A percentile compares a stretch with the other conserved stretches of the same genome.
These are phyloP conservation scores for Pseudomicrostroma phylloplanum DNA, from an alignment of 1,284 basidiomycete genomes.

Conservation along the genomic window DNA sequence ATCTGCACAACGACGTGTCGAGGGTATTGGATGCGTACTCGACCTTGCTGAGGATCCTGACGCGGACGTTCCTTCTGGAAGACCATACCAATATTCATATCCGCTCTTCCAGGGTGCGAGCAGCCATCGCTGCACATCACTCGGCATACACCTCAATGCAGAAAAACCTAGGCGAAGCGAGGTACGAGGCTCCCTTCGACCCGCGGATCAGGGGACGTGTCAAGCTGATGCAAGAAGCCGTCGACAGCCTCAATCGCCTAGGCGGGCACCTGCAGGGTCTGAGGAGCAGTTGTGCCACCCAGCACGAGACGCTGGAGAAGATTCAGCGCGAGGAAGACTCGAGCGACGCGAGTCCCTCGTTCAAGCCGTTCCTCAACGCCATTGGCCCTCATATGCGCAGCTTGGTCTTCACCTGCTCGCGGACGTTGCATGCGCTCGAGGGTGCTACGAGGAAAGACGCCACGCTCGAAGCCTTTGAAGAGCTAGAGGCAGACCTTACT, in stretches of 20 bases:
- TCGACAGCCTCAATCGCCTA: conserved; percentile 37
- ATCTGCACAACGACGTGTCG: conserved; percentile 60
- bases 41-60: conserved; percentile 37
- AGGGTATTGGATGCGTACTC: conserved; percentile 39
- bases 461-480: conserved; percentile 19
- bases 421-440: conserved; percentile 20
- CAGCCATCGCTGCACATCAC: conserved; percentile 43
- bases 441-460: neutral
- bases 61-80: conserved; percentile 44
- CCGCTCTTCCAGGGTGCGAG: conserved; percentile 35
- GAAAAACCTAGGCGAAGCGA: conserved; percentile 41
- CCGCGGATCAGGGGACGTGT: conserved; percentile 32
- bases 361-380: conserved; percentile 33
- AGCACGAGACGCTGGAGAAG: conserved; percentile 36
- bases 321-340: neutral
- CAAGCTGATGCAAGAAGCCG: conserved; percentile 29
- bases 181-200: conserved; percentile 38
- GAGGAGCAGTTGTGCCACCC: conserved; percentile 38
- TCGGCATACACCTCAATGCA: conserved; percentile 41
- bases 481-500: conserved; percentile 25
- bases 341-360: conserved; percentile 14
- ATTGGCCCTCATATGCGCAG: conserved; percentile 47
- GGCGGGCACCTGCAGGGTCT: conserved; percentile 43
- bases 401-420: conserved; percentile 34
- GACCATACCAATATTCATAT: conserved; percentile 39